Evolutionary conservation across 1,284 basidiomycete genomes (phyloP).

Genomic region (Heterobasidion irregulare): DNA sequence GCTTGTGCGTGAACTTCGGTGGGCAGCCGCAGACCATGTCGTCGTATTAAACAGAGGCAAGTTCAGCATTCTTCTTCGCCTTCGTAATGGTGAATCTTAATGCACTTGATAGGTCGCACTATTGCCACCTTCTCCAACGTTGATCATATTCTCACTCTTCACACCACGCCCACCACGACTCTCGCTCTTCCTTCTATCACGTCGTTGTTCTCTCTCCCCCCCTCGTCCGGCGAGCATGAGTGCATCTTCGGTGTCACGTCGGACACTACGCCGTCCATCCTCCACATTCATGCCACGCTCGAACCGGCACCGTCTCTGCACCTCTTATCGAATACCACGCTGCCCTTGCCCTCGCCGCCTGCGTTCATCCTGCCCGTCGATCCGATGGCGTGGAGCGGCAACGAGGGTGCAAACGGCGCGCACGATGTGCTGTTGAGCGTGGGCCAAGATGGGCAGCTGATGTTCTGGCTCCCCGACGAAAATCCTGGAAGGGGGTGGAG

Average conservation of each 20-base stretch:
- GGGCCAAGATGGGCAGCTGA: conserved; percentile 62
- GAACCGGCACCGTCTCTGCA: conserved; percentile 21
- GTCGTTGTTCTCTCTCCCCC: conserved; percentile 58
- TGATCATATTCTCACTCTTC: conserved; percentile 36
- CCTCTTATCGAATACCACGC: conserved; percentile 33
- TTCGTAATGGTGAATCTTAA: background rate
- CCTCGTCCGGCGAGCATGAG: conserved; percentile 28
- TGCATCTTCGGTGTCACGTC: conserved; percentile 56
- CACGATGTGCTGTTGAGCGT: conserved; percentile 78
- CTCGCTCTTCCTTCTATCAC: conserved; percentile 43
- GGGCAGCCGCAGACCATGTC: conserved; percentile 50
- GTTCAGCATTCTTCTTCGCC: conserved; percentile 14
- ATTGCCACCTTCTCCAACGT: conserved; percentile 41
- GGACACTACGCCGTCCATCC: conserved; percentile 34
- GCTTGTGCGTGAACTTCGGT: conserved; percentile 34
- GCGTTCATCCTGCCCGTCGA: conserved; percentile 73
- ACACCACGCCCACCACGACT: conserved; percentile 35
- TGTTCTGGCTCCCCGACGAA: conserved; percentile 73
- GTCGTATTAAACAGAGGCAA: conserved; percentile 59
- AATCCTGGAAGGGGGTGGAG: conserved; percentile 40
- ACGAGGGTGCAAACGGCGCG: conserved; percentile 21
- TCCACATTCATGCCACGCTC: conserved; percentile 34
- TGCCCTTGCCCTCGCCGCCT: conserved; percentile 42
- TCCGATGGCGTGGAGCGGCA: conserved; percentile 79
- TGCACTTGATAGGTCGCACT: conserved; percentile 17